Base-by-base conservation (phyloP, 371 early-diverging fungal species). In the Rhizopus arrhizus region DNA sequence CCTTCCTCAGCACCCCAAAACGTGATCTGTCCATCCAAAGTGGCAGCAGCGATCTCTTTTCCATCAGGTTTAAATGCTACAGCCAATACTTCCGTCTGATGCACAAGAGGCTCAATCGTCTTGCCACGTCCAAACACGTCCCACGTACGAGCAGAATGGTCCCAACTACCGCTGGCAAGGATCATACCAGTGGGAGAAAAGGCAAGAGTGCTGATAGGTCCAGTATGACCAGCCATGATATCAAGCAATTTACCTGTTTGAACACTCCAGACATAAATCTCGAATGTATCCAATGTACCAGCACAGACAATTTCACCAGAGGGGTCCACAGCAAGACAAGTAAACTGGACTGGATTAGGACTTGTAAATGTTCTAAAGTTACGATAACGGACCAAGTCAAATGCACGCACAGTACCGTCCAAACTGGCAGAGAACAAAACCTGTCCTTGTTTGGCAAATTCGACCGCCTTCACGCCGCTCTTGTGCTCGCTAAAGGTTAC, bases 331-430 rank as follows among this genome's bases (percentile, higher is more conserved):
- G 97, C 95, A 48, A 99, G 65, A 4, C 86, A 89, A 8, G 89
- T 86, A 61, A 99, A 97, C 75, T 99, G 99, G 10, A 93, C 93
- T 0, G 97, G 97, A n/a, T 90, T 87, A 0, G 99, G 98, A 40
- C 96, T 87, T 1, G 95, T 95, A 64, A 98, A 96, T 2, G 98
- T 97, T 64, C 95, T 82, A 79, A 99, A 99, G 72, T 97, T 98
- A 60, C 99, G 87, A 75, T 98, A 99, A 56, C 99, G 89, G 15
- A 96, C 85, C 64, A 98, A 72, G 77, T 99, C 99, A 62, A 89
- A 99, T 4, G 98, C 99, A 29, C 99, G 89, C 3, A 99, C 95
- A 0, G 99, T 99, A 42, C 99, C 99, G 75, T 99, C 99, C 56
- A 93, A 73, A 53, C 95, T 94, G 2, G 97, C 92, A 2, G 97